A percentile compares a stretch with the other conserved stretches of the same genome.
Evolutionary conservation across 23 red algal species (phyloP).

Genomic region (Gracilaria vermiculophylla): DNA sequence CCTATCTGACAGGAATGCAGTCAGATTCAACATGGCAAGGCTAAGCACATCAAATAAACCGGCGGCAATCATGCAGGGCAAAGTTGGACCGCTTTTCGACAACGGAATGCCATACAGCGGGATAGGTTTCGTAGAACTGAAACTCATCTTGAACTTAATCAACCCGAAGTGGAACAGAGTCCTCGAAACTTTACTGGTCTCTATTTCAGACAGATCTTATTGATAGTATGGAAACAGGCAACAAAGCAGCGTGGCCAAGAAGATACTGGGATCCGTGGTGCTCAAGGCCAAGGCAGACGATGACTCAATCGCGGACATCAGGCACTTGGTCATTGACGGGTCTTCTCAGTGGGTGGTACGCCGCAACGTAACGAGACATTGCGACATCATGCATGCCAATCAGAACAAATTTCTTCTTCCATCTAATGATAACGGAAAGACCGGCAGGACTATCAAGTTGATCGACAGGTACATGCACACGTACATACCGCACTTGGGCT

Average conservation of each 20-base stretch:
- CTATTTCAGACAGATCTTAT: not conserved
- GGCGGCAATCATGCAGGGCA: not conserved
- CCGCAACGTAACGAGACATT: constrained; percentile 1
- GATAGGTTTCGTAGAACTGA: not conserved
- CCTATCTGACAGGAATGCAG: not conserved
- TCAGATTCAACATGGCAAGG: not conserved
- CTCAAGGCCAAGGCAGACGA: not conserved
- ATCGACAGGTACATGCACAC: constrained; percentile 8
- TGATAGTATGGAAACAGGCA: constrained; percentile 43
- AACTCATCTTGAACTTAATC: not conserved
- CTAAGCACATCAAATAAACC: not conserved
- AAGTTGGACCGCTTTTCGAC: not conserved
- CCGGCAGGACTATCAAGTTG: not conserved
- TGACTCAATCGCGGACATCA: not conserved
- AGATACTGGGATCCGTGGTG: constrained; percentile 32
- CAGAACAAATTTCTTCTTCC: not conserved
- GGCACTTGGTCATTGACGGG: constrained; percentile 22
- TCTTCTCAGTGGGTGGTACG: constrained; percentile 47
- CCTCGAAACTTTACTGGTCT: not conserved
- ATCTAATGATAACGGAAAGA: not conserved
- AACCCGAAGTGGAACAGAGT: constrained; percentile 16
- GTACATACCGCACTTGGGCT: not conserved
- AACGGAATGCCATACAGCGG: constrained; percentile 25
- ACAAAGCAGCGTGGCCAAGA: not conserved
- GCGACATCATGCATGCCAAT: not conserved